Conservation (phyloP, 1,284 basidiomycete genomes). For the Pisolithus thermaeus region DNA sequence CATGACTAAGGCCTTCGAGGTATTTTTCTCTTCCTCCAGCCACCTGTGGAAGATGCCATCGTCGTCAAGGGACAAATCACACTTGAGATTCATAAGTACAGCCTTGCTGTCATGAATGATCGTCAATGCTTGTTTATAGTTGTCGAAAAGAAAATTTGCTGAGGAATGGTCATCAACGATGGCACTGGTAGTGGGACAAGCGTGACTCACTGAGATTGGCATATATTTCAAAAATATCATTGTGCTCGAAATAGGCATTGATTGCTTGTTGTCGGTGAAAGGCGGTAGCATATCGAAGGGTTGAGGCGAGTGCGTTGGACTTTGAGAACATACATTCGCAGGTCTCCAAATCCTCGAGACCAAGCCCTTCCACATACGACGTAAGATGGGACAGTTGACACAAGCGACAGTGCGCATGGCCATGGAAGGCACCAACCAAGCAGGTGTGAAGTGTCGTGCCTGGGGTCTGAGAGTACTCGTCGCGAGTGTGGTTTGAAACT, state of each 20-base stretch:
- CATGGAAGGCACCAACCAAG: constrained; percentile 19
- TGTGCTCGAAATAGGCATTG: too few relatives aligned
- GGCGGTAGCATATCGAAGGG: background rate
- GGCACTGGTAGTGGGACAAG: too few relatives aligned
- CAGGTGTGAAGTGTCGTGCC: background rate
- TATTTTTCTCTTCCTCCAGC: too few relatives aligned
- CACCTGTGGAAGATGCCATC: too few relatives aligned
- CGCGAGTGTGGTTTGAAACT: constrained; percentile 1
- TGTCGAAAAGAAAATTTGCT: constrained; percentile 1
- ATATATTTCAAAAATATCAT: too few relatives aligned
- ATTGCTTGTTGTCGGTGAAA: constrained; percentile 18
- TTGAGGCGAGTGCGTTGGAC: constrained; percentile 15
- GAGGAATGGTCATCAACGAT: background rate
- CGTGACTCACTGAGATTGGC: too few relatives aligned
- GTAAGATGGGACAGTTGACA: constrained; percentile 25
- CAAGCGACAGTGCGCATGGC: constrained; percentile 19
- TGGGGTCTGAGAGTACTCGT: background rate
- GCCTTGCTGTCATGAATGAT: too few relatives aligned
- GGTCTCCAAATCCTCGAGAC: constrained; percentile 26
- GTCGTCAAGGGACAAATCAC: too few relatives aligned
- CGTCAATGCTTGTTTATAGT: background rate
- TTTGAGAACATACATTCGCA: constrained; percentile 24
- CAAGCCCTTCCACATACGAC: constrained; percentile 13
- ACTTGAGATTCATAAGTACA: too few relatives aligned
- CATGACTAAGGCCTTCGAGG: background rate